Evolutionary conservation across 768 basidiomycete species (phyloP).

Genomic region (Leccinum aurantiacum): DNA sequence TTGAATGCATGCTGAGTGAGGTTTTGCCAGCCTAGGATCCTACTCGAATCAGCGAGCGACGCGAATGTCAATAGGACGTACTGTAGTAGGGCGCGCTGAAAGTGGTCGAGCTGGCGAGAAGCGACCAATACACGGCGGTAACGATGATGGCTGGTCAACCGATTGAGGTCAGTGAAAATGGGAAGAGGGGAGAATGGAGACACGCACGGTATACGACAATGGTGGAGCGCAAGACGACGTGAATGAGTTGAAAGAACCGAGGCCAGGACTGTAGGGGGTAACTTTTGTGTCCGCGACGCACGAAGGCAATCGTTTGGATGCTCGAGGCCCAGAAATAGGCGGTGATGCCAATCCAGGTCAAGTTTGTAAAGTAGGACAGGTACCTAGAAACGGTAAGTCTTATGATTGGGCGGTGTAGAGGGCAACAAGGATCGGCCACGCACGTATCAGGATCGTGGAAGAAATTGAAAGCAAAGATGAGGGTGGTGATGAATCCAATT

Average conservation of each 20-base stretch:
- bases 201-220: slow-evolving; percentile 58
- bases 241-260: slow-evolving; percentile 51
- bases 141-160: slow-evolving; percentile 55
- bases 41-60: not conserved
- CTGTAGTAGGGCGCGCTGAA: slow-evolving; percentile 41
- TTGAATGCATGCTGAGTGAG: slow-evolving; percentile 65
- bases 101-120: slow-evolving; percentile 44
- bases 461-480: slow-evolving; percentile 30
- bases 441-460: slow-evolving; percentile 30
- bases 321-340: slow-evolving; percentile 63
- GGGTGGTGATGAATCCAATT: slow-evolving; percentile 37
- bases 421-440: slow-evolving; percentile 26
- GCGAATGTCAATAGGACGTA: slow-evolving; percentile 26
- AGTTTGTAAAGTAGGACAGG: slow-evolving; percentile 64
- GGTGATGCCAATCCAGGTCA: slow-evolving; percentile 60
- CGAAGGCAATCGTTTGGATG: slow-evolving; percentile 51
- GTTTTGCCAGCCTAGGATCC: slow-evolving; percentile 53
- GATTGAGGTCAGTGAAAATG: not conserved
- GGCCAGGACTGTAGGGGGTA: slow-evolving; percentile 67
- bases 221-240: slow-evolving; percentile 52
- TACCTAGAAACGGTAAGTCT: slow-evolving; percentile 37
- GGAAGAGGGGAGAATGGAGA: not conserved
- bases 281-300: slow-evolving; percentile 28
- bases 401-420: not conserved
- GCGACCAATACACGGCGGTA: slow-evolving; percentile 61